phyloP scores from a whole-genome alignment of 2,329 filamentous ascomycete genomes.

The Botryosphaeria agaves region DNA sequence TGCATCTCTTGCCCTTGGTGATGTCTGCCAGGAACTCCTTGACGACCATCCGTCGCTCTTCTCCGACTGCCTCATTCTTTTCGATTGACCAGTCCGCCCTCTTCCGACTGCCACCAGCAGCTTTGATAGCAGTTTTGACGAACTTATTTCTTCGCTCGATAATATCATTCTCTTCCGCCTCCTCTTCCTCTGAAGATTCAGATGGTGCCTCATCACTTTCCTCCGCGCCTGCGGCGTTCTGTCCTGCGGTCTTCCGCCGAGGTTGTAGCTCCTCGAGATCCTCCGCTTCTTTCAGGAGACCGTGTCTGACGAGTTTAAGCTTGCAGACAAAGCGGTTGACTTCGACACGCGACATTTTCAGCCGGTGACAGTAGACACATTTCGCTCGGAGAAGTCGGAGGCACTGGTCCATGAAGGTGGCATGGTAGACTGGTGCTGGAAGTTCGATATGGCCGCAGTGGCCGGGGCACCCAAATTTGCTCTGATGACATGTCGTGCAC shows the following conservation, averaged over 20 bases:
- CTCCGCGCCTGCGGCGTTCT: slow-evolving; percentile 17
- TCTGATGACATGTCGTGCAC: slow-evolving; percentile 86
- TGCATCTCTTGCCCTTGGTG: slow-evolving; percentile 51
- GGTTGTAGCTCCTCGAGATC: slow-evolving; percentile 28
- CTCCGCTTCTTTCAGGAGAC: slow-evolving; percentile 52
- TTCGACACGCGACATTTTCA: slow-evolving; percentile 61
- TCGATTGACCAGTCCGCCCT: slow-evolving; percentile 30
- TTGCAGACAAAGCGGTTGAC: slow-evolving; percentile 72
- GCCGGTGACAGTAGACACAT: slow-evolving; percentile 78
- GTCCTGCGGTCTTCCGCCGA: slow-evolving; percentile 6
- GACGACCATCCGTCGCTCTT: slow-evolving; percentile 58
- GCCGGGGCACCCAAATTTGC: slow-evolving; percentile 67
- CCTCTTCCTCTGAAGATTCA: slow-evolving; percentile 45
- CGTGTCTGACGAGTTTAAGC: slow-evolving; percentile 69
- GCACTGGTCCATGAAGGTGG: slow-evolving; percentile 89
- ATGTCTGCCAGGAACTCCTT: slow-evolving; percentile 69
- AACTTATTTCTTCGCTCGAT: slow-evolving; percentile 45
- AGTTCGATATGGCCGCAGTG: slow-evolving; percentile 93
- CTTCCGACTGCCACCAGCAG: slow-evolving; percentile 29
- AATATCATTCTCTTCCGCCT: slow-evolving; percentile 37
- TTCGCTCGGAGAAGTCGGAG: slow-evolving; percentile 70
- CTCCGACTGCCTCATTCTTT: slow-evolving; percentile 72
- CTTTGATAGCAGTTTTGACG: slow-evolving; percentile 53
- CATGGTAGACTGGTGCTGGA: slow-evolving; percentile 84
- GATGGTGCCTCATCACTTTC: slow-evolving; percentile 14